Evolutionary conservation across 1,284 basidiomycete genomes (phyloP).

Genomic region (Microbotryomycetes sp.): DNA sequence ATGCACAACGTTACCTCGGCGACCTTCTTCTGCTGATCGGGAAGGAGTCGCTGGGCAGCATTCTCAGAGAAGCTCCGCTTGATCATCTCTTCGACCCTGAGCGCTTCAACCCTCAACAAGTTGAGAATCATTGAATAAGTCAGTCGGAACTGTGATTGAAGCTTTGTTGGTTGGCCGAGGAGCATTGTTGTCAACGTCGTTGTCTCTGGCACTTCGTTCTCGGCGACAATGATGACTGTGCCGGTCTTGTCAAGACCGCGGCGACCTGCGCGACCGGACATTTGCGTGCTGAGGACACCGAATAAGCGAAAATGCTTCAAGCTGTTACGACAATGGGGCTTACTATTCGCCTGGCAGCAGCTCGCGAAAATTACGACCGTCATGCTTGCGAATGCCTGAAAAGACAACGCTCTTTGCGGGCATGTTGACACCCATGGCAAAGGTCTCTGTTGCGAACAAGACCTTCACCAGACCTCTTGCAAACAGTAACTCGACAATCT

Average conservation of each 20-base stretch:
- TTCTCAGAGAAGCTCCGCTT: slow-evolving; percentile 99
- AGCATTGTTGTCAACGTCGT: slow-evolving; percentile 78
- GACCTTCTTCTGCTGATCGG: slow-evolving; percentile 86
- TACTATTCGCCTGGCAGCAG: slow-evolving; percentile 43
- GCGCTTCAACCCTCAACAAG: slow-evolving; percentile 86
- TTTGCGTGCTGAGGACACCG: slow-evolving; percentile 59
- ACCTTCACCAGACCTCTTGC: slow-evolving; percentile 93
- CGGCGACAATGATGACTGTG: slow-evolving; percentile 80
- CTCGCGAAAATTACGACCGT: slow-evolving; percentile 85
- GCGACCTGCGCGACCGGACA: slow-evolving; percentile 96
- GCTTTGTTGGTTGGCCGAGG: slow-evolving; percentile 79
- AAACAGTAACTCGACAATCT: slow-evolving; percentile 95
- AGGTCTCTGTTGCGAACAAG: slow-evolving; percentile 96
- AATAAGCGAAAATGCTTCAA: background rate
- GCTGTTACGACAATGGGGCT: background rate
- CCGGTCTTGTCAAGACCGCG: slow-evolving; percentile 92
- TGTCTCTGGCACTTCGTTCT: slow-evolving; percentile 82
- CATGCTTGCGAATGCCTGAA: slow-evolving; percentile 90
- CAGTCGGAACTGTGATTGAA: slow-evolving; percentile 93
- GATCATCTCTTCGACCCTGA: slow-evolving; percentile 99
- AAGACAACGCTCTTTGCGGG: slow-evolving; percentile 96
- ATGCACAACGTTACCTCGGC: too few species aligned
- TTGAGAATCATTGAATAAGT: slow-evolving; percentile 99
- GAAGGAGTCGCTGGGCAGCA: slow-evolving; percentile 80
- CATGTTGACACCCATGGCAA: slow-evolving; percentile 99